Percentiles rank a stretch among this genome's conserved stretches.
Evolutionary conservation across 352 stramenopile genomes (phyloP).

Genomic region (Pythium dissimile): DNA sequence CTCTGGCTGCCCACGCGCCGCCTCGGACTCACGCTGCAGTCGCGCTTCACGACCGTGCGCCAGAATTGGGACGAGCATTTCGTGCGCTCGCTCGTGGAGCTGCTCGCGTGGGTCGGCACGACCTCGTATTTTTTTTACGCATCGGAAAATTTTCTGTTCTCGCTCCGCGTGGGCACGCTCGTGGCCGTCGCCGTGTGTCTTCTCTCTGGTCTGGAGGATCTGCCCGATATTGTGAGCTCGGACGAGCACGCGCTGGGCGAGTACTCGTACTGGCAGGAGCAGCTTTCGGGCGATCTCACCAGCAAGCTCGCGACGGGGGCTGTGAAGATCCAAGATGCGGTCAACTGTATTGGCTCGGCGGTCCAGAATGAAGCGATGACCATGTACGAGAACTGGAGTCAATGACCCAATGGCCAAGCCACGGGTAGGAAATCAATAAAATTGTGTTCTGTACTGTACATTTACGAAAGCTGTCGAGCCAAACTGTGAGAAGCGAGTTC

Average conservation of each 20-base stretch:
- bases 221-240: slow-evolving; percentile 49
- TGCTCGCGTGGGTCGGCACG: slow-evolving; percentile 55
- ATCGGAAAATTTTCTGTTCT: slow-evolving; percentile 43
- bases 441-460: background rate
- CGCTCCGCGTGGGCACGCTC: slow-evolving; percentile 54
- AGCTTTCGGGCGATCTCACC: slow-evolving; percentile 37
- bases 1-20: slow-evolving; percentile 74
- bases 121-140: slow-evolving; percentile 61
- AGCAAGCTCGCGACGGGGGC: slow-evolving; percentile 36
- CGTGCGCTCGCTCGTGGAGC: slow-evolving; percentile 50
- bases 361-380: slow-evolving; percentile 50
- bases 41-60: slow-evolving; percentile 54
- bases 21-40: slow-evolving; percentile 70
- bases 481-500: slow-evolving; percentile 10
- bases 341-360: slow-evolving; percentile 19
- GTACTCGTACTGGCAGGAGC: slow-evolving; percentile 62
- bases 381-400: slow-evolving; percentile 70
- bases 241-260: slow-evolving; percentile 27
- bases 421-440: background rate
- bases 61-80: slow-evolving; percentile 61
- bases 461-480: background rate
- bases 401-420: slow-evolving; percentile 26
- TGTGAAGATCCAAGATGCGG: slow-evolving; percentile 38
- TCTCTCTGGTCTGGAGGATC: slow-evolving; percentile 49
- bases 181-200: slow-evolving; percentile 49